phyloP scores from a whole-genome alignment of 805 yeast genomes.

The Zygoascus ofunaensis region DNA sequence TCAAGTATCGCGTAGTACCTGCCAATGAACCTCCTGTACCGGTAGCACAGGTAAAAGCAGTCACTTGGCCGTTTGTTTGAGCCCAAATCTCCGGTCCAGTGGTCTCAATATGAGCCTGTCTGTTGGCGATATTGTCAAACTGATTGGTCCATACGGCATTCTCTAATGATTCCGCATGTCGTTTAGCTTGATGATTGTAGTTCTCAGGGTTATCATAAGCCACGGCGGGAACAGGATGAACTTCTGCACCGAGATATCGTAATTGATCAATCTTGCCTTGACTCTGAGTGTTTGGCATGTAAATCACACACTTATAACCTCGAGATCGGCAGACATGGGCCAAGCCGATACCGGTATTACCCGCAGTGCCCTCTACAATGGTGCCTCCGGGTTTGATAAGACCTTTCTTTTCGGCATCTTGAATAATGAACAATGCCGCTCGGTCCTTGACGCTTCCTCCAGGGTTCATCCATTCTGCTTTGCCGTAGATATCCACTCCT shows the following conservation, averaged over 20 bases:
- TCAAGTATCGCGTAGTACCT: constrained; percentile 71
- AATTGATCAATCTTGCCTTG: constrained; percentile 69
- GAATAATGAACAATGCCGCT: constrained; percentile 69
- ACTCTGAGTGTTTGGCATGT: constrained; percentile 88
- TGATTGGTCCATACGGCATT: constrained; percentile 93
- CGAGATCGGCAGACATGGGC: constrained; percentile 70
- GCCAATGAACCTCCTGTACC: constrained; percentile 94
- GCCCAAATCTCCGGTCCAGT: constrained; percentile 93
- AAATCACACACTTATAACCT: constrained; percentile 77
- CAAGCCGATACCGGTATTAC: constrained; percentile 90
- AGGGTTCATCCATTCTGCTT: constrained; percentile 89
- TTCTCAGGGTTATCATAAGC: constrained; percentile 74
- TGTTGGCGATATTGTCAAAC: constrained; percentile 79
- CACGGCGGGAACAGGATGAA: constrained; percentile 80
- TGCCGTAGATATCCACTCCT: constrained; percentile 73
- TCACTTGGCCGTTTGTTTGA: constrained; percentile 67
- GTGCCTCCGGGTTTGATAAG: constrained; percentile 67
- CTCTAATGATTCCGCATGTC: constrained; percentile 66
- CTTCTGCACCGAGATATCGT: constrained; percentile 73
- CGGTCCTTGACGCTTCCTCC: constrained; percentile 91
- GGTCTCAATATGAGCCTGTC: constrained; percentile 80
- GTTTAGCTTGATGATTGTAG: constrained; percentile 77
- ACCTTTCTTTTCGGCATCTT: constrained; percentile 63
- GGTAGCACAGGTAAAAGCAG: constrained; percentile 82
- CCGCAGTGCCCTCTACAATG: constrained; percentile 89